Conservation (phyloP, 345 rosid species). For the Eucalyptus leucophloia region DNA sequence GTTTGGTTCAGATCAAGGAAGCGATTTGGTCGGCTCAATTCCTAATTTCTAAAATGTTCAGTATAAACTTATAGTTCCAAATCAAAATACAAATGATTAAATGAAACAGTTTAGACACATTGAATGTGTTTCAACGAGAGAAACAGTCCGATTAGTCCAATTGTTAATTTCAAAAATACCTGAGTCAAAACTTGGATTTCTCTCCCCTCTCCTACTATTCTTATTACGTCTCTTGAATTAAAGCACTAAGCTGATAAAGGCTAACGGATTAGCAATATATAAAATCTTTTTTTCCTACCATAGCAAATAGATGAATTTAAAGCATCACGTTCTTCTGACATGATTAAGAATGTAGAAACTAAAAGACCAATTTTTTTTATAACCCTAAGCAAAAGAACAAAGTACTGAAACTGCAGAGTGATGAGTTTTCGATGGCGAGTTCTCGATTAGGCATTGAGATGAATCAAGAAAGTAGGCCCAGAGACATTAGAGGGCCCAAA, state of each 20-base stretch:
- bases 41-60: not conserved
- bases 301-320: not conserved
- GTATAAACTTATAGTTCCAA: rapidly evolving
- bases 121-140: rapidly evolving
- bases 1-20: not conserved
- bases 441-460: not conserved
- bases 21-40: not conserved
- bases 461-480: not conserved
- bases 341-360: not conserved
- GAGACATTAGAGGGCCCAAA: not conserved
- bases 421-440: not conserved
- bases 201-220: not conserved
- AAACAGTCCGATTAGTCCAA: not conserved
- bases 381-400: not conserved
- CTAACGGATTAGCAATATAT: not conserved
- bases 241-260: not conserved
- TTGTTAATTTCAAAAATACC: not conserved
- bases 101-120: not conserved
- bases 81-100: not conserved
- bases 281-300: not conserved
- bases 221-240: not conserved
- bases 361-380: not conserved
- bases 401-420: not conserved
- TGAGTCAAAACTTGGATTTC: not conserved
- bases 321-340: not conserved